These are phyloP conservation scores for Narthecium ossifragum DNA, from an alignment of 106 monocot species.

Conservation along the genomic window DNA sequence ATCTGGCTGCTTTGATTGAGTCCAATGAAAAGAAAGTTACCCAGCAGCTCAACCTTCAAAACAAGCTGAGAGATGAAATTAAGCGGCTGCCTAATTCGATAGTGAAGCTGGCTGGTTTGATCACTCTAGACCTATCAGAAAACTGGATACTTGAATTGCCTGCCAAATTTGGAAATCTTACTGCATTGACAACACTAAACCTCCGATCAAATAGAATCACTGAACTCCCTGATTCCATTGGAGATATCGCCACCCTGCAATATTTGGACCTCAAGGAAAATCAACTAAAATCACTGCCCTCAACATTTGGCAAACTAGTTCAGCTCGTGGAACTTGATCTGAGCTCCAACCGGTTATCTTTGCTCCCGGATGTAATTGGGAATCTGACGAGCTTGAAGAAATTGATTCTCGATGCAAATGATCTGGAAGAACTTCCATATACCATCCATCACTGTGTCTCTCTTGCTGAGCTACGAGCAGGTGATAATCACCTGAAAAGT, in stretches of 20 bases:
- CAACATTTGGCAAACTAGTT: constrained; percentile 30
- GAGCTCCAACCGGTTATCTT: constrained; percentile 27
- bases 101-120: constrained; percentile 26
- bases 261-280: constrained; percentile 32
- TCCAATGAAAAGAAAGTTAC: constrained; percentile 32
- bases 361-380: constrained; percentile 29
- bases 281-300: constrained; percentile 29
- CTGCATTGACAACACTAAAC: constrained; percentile 31
- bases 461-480: constrained; percentile 39
- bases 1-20: constrained; percentile 37
- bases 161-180: constrained; percentile 22
- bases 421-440: constrained; percentile 49
- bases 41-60: constrained; percentile 25
- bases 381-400: constrained; percentile 36
- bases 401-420: constrained; percentile 33
- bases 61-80: constrained; percentile 45
- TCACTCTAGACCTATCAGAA: constrained; percentile 39
- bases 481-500: constrained; percentile 36
- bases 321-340: constrained; percentile 42
- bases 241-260: constrained; percentile 23
- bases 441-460: constrained; percentile 30
- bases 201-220: constrained; percentile 35
- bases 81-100: constrained; percentile 49
- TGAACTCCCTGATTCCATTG: constrained; percentile 40
- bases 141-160: constrained; percentile 35